These are phyloP conservation scores for Nakazawaea laoshanensis DNA, from an alignment of 805 yeast species.

Conservation along the genomic window DNA sequence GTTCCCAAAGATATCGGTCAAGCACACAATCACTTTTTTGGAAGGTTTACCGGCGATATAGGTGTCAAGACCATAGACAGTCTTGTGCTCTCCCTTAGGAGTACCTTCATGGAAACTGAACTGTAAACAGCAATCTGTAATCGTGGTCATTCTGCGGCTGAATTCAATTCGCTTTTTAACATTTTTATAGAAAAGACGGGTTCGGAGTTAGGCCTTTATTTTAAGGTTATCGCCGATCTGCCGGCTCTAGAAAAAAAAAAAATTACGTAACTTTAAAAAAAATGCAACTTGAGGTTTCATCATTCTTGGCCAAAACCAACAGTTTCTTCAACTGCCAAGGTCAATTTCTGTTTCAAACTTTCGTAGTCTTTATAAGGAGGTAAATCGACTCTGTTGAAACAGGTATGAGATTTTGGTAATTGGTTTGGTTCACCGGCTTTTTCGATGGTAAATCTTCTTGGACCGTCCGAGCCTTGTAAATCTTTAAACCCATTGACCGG, in stretches of 20 bases:
- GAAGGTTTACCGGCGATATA: constrained; percentile 38
- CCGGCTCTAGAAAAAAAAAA: no score
- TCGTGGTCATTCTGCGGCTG: background rate
- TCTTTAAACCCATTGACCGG: constrained; percentile 99
- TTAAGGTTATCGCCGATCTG: no score
- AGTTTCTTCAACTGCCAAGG: constrained; percentile 97
- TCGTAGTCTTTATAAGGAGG: constrained; percentile 89
- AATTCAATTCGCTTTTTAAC: no score
- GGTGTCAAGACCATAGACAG: constrained; percentile 31
- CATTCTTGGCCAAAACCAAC: constrained; percentile 98
- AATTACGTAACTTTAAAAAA: no score
- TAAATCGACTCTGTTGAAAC: constrained; percentile 97
- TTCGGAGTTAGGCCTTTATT: no score
- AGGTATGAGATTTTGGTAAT: constrained; percentile 95
- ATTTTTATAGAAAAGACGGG: no score
- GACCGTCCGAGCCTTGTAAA: constrained; percentile 98
- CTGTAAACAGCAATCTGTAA: constrained; percentile 30
- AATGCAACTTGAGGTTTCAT: no score
- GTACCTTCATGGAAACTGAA: constrained; percentile 40
- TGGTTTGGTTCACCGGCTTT: constrained; percentile 93
- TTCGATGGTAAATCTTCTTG: constrained; percentile 97
- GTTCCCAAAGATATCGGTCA: constrained; percentile 28
- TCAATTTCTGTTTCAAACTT: constrained; percentile 77
- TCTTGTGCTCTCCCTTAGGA: constrained; percentile 33
- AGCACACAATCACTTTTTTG: constrained; percentile 23